Base-by-base conservation (phyloP, 75 land plant genomes). In the Adiantum capillusveneris region DNA sequence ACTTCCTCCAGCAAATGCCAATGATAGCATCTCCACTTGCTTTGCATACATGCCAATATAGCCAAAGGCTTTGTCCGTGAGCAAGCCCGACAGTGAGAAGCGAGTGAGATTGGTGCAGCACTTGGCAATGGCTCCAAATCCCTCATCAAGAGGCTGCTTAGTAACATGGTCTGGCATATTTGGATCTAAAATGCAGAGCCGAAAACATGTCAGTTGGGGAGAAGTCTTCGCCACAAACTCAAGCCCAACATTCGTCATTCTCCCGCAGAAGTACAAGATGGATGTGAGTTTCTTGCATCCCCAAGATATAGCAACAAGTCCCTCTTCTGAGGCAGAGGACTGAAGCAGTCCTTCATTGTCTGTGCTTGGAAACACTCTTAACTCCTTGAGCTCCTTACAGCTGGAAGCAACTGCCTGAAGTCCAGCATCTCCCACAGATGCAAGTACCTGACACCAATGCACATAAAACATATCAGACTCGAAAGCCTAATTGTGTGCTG, bases 201-300 rank as follows among this genome's bases (percentile, higher is more conserved):
- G 74, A 25, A 71, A 71, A 59, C 68, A 67, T 16, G 59, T 55
- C 46, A 65, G 43, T 11, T 64, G 65, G 25, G 59, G 60, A 45
- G 61, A 65, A 31, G 44, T 58, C 42, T 18, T 39, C 16, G 74
- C 59, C 12, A 71, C 34, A 9, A 39, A 26, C 22, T 25, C 69
- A 45, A 71, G 44, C 3, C 60, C 74, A 14, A 55, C 60, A 41
- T 71, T 71, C 0, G 74, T 71, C 74, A 71, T 71, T 51, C 58
- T 46, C 42, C 48, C 54, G 55, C 74, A 71, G 48, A 71, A 71
- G 44, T 71, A 71, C 19, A 71, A 62, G 17, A 71, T 56, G 44
- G 71, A 53, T 29, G 39, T 41, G 25, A 71, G 19, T 0, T 71
- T 58, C 13, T 68, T 31, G 19, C 74, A 71, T 0, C 74, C 74